A percentile compares a stretch with the other conserved stretches of the same genome.
Evolutionary conservation across 148 eudicot species (phyloP).

Genomic region (Salicornia ramosissima): DNA sequence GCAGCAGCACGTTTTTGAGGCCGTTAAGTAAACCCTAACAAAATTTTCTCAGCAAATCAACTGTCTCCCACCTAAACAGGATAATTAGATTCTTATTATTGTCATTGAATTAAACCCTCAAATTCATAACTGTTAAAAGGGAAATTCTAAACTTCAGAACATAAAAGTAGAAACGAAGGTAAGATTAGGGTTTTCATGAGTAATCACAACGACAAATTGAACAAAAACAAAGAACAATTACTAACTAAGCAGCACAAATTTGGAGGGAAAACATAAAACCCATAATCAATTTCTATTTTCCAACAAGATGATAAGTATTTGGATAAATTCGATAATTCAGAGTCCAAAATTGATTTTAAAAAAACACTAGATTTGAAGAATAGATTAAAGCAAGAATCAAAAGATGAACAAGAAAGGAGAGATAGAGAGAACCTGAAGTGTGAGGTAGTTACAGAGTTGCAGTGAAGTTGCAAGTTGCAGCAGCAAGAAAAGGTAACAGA

Average conservation of each 20-base stretch:
- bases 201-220: neutral
- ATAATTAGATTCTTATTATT: neutral
- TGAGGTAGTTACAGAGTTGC: neutral
- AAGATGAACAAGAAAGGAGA: neutral
- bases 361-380: neutral
- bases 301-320: neutral
- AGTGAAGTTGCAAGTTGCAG: neutral
- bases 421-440: constrained; percentile 16
- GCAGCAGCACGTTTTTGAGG: neutral
- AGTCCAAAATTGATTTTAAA: too few relatives aligned
- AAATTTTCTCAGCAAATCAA: neutral
- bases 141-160: neutral
- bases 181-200: neutral
- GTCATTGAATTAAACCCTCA: neutral
- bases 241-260: neutral
- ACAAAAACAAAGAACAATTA: neutral
- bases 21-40: neutral
- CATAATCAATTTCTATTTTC: neutral
- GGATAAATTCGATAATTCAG: neutral
- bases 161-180: neutral
- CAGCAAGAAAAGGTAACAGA: neutral
- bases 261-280: neutral
- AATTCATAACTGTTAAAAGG: neutral
- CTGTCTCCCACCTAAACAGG: constrained; percentile 12
- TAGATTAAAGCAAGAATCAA: neutral